Percentiles rank a stretch among this genome's conserved stretches.
Evolutionary conservation across 2,329 filamentous ascomycete genomes (phyloP).

Genomic region (Fusarium camptoceras): DNA sequence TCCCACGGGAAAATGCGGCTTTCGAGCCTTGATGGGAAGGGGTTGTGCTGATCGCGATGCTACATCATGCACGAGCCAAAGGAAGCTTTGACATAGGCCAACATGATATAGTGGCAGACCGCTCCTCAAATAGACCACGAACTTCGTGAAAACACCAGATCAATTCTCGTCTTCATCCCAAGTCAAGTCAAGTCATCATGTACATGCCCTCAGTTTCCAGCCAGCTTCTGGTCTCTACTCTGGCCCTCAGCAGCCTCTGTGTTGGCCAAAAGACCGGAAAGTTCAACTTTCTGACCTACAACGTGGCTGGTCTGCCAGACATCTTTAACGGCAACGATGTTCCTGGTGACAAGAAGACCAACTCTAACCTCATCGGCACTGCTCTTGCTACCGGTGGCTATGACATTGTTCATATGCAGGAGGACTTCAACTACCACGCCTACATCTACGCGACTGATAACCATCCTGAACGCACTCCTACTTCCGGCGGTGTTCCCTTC

Average conservation of each 20-base stretch:
- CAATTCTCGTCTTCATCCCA: neutral
- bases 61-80: slow-evolving; percentile 1
- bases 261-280: slow-evolving; percentile 45
- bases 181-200: slow-evolving; percentile 1
- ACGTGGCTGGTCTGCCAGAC: slow-evolving; percentile 69
- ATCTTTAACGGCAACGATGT: slow-evolving; percentile 70
- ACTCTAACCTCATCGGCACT: slow-evolving; percentile 67
- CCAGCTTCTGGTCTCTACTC: slow-evolving; percentile 17
- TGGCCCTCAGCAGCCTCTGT: slow-evolving; percentile 7
- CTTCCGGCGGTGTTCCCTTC: slow-evolving; percentile 72
- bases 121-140: neutral
- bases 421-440: slow-evolving; percentile 77
- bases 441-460: slow-evolving; percentile 70
- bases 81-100: neutral
- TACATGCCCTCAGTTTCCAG: slow-evolving; percentile 4
- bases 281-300: slow-evolving; percentile 67
- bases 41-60: slow-evolving; percentile 23
- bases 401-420: slow-evolving; percentile 74
- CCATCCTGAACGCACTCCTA: slow-evolving; percentile 70
- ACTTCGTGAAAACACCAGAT: neutral
- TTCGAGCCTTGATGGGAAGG: slow-evolving; percentile 16
- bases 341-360: slow-evolving; percentile 68
- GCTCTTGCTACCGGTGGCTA: slow-evolving; percentile 68
- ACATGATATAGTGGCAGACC: neutral
- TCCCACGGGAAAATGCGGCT: neutral